Percentiles rank a stretch among this genome's conserved stretches.
Conservation (phyloP, 23 red algal genomes). For the Chondrus crispus region DNA sequence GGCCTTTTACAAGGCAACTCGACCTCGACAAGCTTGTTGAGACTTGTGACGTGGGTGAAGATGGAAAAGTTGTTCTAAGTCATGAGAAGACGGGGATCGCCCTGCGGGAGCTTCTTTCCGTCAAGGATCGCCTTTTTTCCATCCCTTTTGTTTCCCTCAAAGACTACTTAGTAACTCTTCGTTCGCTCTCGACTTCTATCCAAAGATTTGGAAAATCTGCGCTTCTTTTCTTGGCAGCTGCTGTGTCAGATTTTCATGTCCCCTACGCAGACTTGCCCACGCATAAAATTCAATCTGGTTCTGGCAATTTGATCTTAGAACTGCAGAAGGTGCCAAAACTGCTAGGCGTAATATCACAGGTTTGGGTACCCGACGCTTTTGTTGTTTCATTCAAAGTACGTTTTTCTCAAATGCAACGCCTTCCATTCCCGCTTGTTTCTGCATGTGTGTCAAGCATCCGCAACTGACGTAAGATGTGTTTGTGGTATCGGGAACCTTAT, state of each 20-base stretch:
- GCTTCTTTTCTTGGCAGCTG: slow-evolving; percentile 83
- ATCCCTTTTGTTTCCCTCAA: slow-evolving; percentile 69
- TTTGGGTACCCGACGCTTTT: slow-evolving; percentile 85
- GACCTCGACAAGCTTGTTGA: neutral
- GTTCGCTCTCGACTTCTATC: slow-evolving; percentile 26
- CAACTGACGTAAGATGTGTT: too few species aligned
- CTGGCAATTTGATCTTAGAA: slow-evolving; percentile 17
- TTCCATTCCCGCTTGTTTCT: too few species aligned
- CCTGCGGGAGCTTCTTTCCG: neutral
- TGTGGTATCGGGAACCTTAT: too few species aligned
- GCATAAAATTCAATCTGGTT: slow-evolving; percentile 76
- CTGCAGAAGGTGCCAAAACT: slow-evolving; percentile 76
- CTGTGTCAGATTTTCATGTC: slow-evolving; percentile 93
- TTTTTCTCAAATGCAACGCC: neutral
- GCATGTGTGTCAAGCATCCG: too few species aligned
- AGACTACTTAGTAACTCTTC: slow-evolving; percentile 73
- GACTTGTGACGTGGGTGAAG: neutral
- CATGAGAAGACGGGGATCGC: too few species aligned
- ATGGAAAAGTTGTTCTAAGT: neutral
- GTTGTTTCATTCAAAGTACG: slow-evolving; percentile 89
- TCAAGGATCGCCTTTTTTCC: slow-evolving; percentile 17
- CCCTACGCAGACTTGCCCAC: slow-evolving; percentile 27
- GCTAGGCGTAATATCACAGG: slow-evolving; percentile 38
- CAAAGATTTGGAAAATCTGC: slow-evolving; percentile 11
- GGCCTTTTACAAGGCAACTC: slow-evolving; percentile 39